Evolutionary conservation across 805 yeast genomes (phyloP).

Genomic region (Jamesozyma piceae): DNA sequence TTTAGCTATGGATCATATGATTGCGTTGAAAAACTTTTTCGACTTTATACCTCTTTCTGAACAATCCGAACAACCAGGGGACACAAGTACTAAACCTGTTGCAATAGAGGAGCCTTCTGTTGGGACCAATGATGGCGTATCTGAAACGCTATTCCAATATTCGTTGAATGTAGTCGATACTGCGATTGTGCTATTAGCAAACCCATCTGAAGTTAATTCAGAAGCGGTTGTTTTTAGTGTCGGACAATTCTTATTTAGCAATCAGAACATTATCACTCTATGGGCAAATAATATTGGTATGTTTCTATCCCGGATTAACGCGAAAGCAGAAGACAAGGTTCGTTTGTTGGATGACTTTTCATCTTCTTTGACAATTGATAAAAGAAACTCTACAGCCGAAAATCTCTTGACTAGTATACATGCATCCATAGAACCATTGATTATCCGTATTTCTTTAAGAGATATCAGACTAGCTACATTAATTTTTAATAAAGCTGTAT

Average conservation of each 20-base stretch:
- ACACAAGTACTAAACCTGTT: not conserved
- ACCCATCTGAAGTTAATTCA: constrained; percentile 56
- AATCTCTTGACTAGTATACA: constrained; percentile 55
- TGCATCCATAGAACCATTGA: constrained; percentile 66
- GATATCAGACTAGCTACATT: constrained; percentile 75
- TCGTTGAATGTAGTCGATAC: constrained; percentile 67
- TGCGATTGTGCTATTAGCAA: constrained; percentile 70
- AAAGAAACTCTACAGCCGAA: constrained; percentile 51
- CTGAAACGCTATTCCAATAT: constrained; percentile 32
- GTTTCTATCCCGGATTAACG: constrained; percentile 71
- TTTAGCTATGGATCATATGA: constrained; percentile 75
- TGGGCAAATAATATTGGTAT: constrained; percentile 75
- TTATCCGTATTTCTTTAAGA: constrained; percentile 73
- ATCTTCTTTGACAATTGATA: constrained; percentile 62
- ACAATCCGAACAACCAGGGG: constrained; percentile 2
- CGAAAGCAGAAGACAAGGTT: constrained; percentile 49
- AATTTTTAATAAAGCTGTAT: constrained; percentile 65
- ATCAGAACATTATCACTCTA: constrained; percentile 56
- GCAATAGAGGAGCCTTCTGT: not conserved
- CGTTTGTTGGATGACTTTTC: constrained; percentile 87
- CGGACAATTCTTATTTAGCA: constrained; percentile 63
- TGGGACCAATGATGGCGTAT: constrained; percentile 2
- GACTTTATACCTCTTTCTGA: constrained; percentile 9
- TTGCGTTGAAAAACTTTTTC: constrained; percentile 49
- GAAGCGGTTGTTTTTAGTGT: constrained; percentile 88